Evolutionary conservation across 2,329 filamentous ascomycete genomes (phyloP).

Genomic region (Trichoderma cornu-damae): DNA sequence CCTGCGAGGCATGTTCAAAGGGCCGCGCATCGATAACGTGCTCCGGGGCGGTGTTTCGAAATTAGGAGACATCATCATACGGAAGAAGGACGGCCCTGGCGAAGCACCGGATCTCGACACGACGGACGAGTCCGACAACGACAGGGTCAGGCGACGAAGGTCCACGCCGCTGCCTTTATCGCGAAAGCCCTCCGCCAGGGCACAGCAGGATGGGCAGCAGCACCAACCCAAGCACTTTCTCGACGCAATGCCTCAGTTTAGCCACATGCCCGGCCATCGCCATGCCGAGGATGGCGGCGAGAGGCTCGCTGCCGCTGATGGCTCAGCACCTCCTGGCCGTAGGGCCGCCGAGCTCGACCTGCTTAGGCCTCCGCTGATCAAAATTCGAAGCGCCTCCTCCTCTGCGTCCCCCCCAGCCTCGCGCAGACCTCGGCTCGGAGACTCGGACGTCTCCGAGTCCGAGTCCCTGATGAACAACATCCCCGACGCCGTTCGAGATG

Average conservation of each 20-base stretch:
- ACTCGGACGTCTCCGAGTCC: slow-evolving; percentile 37
- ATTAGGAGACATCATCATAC: slow-evolving; percentile 52
- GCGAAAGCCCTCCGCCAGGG: slow-evolving; percentile 31
- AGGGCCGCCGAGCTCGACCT: slow-evolving; percentile 44
- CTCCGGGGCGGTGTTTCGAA: slow-evolving; percentile 57
- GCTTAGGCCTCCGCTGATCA: slow-evolving; percentile 47
- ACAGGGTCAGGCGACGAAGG: slow-evolving; percentile 37
- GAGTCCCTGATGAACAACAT: slow-evolving; percentile 33
- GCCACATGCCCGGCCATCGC: slow-evolving; percentile 32
- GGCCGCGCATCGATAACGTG: slow-evolving; percentile 66
- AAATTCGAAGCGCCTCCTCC: slow-evolving; percentile 41
- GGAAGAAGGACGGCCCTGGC: slow-evolving; percentile 45
- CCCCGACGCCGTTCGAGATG: slow-evolving; percentile 29
- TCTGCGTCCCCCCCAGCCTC: slow-evolving; percentile 32
- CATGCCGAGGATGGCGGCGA: slow-evolving; percentile 19
- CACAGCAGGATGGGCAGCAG: slow-evolving; percentile 30
- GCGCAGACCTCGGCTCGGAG: slow-evolving; percentile 22
- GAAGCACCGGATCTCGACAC: slow-evolving; percentile 38
- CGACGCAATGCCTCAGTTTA: slow-evolving; percentile 50
- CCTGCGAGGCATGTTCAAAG: slow-evolving; percentile 68
- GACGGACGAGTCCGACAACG: slow-evolving; percentile 47
- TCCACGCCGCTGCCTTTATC: slow-evolving; percentile 34
- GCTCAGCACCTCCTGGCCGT: slow-evolving; percentile 26
- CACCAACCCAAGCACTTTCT: slow-evolving; percentile 42
- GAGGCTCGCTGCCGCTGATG: slow-evolving; percentile 17